Evolutionary conservation across 345 rosid species (phyloP).

Genomic region (Heritiera littoralis): DNA sequence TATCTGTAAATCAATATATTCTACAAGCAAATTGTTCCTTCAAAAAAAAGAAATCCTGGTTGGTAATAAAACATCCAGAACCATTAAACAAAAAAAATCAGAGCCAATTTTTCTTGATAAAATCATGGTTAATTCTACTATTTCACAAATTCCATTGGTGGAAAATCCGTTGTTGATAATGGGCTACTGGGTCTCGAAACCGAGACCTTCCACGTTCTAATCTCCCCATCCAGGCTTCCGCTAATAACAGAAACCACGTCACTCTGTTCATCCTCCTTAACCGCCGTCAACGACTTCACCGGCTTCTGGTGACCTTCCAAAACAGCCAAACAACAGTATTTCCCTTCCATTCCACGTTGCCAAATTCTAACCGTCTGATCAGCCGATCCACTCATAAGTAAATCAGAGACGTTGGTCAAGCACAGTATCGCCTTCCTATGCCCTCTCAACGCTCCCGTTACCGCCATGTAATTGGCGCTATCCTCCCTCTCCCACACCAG

Average conservation of each 20-base stretch:
- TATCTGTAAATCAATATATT: background rate
- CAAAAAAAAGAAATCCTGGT: background rate
- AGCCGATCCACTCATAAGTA: slow-evolving; percentile 84
- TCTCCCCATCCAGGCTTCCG: slow-evolving; percentile 83
- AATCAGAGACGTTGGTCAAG: slow-evolving; percentile 53
- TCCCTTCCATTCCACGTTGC: slow-evolving; percentile 57
- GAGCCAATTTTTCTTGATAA: background rate
- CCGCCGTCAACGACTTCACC: slow-evolving; percentile 75
- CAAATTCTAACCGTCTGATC: slow-evolving; percentile 88
- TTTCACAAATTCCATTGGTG: slow-evolving; percentile 21
- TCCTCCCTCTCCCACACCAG: slow-evolving; percentile 94
- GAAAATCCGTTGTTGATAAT: slow-evolving; percentile 21
- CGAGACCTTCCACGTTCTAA: slow-evolving; percentile 62
- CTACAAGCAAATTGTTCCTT: background rate
- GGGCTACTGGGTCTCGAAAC: slow-evolving; percentile 39
- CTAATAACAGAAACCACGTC: slow-evolving; percentile 60
- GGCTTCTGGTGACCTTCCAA: slow-evolving; percentile 71
- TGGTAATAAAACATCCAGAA: slow-evolving; percentile 9
- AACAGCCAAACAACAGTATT: slow-evolving; percentile 66
- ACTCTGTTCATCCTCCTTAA: slow-evolving; percentile 35
- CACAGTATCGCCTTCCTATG: slow-evolving; percentile 72
- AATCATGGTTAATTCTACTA: background rate
- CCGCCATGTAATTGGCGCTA: slow-evolving; percentile 64
- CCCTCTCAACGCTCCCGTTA: slow-evolving; percentile 85
- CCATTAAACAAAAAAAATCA: background rate